These are phyloP conservation scores for Xerocomus minutiporus DNA, from an alignment of 1,284 basidiomycete genomes.

Conservation along the genomic window DNA sequence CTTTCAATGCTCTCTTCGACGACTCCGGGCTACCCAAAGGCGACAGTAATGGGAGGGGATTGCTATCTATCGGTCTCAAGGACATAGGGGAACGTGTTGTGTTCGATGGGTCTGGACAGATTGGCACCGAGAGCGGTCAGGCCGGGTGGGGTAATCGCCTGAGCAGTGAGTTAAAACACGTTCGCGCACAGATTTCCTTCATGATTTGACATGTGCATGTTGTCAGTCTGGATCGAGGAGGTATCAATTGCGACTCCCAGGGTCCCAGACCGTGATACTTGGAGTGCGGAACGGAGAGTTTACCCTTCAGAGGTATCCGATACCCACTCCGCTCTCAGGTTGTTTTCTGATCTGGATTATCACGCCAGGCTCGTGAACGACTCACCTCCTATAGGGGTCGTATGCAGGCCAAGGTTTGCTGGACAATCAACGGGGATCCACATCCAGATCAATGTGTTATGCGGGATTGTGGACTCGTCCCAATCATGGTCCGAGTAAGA, in stretches of 20 bases:
- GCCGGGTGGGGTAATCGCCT: constrained; percentile 76
- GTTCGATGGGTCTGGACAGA: constrained; percentile 74
- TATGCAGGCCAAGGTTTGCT: constrained; percentile 87
- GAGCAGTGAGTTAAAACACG: constrained; percentile 55
- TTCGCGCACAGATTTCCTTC: constrained; percentile 11
- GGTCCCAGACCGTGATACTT: constrained; percentile 81
- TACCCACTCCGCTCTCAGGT: background rate
- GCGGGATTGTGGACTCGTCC: constrained; percentile 88
- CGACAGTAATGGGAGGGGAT: constrained; percentile 73
- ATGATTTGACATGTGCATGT: constrained; percentile 5
- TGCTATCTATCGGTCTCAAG: constrained; percentile 76
- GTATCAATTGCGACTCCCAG: constrained; percentile 84
- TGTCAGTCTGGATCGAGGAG: constrained; percentile 84
- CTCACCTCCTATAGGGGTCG: constrained; percentile 88
- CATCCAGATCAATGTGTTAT: constrained; percentile 71
- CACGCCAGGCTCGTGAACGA: constrained; percentile 78
- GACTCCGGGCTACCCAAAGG: constrained; percentile 70
- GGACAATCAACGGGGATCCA: constrained; percentile 69
- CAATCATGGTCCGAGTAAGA: constrained; percentile 94
- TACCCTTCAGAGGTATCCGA: constrained; percentile 82
- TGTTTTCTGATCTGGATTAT: constrained; percentile 9
- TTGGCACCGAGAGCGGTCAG: constrained; percentile 50
- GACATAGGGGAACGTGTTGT: constrained; percentile 89
- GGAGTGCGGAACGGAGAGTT: constrained; percentile 71
- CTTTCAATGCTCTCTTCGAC: constrained; percentile 94